Conservation (phyloP, 208 protist species). For the Leishmania turanica region DNA sequence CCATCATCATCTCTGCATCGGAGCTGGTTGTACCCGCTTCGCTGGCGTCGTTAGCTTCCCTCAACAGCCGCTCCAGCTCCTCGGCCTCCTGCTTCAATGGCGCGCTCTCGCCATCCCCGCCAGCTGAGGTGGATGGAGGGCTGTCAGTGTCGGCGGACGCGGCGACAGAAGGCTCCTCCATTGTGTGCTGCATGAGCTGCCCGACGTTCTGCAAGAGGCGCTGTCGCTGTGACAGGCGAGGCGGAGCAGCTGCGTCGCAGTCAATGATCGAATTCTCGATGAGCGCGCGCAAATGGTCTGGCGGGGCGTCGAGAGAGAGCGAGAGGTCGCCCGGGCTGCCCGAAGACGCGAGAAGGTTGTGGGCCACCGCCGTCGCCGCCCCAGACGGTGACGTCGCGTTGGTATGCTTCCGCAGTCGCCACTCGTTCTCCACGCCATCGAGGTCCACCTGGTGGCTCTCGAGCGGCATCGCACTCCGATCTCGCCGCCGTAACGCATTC, state of each 20-base stretch:
- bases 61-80: slow-evolving; percentile 26
- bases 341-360: neutral
- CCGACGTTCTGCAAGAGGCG: slow-evolving; percentile 23
- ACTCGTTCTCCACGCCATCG: neutral
- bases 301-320: slow-evolving; percentile 23
- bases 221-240: slow-evolving; percentile 8
- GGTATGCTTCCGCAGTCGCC: neutral
- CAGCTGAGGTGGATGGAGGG: neutral
- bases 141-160: neutral
- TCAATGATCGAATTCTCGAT: slow-evolving; percentile 24
- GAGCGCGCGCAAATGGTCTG: slow-evolving; percentile 28
- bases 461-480: neutral
- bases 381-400: neutral
- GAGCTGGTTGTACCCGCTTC: neutral
- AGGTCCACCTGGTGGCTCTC: neutral
- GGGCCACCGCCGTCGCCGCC: neutral
- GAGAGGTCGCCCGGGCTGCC: neutral
- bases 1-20: slow-evolving; percentile 20
- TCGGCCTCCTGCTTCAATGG: slow-evolving; percentile 22
- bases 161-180: neutral
- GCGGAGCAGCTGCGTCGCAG: neutral
- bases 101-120: neutral
- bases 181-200: slow-evolving; percentile 24
- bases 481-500: slow-evolving; percentile 15
- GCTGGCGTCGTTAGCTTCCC: slow-evolving; percentile 12